phyloP scores from a whole-genome alignment of 1,139 yeast genomes.

The Sugiyamaella paludigena region DNA sequence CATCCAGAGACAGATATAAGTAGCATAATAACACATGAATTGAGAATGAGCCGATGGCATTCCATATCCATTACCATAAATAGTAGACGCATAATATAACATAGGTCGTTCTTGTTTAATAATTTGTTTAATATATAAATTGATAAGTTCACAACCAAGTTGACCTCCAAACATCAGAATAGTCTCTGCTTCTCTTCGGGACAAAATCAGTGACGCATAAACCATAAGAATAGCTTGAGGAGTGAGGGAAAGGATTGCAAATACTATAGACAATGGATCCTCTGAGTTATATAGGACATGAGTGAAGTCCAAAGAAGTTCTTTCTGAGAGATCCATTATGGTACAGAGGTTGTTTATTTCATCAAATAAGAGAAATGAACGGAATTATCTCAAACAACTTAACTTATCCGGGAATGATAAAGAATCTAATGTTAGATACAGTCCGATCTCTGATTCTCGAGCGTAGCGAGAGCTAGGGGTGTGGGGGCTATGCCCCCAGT shows the following conservation, averaged over 20 bases:
- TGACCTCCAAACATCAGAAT: constrained; percentile 85
- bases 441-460: too few relatives aligned
- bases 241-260: constrained; percentile 74
- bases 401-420: too few relatives aligned
- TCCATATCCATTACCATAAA: constrained; percentile 61
- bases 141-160: constrained; percentile 68
- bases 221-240: constrained; percentile 80
- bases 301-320: constrained; percentile 43
- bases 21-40: constrained; percentile 83
- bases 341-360: too few relatives aligned
- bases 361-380: too few relatives aligned
- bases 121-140: constrained; percentile 62
- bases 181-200: constrained; percentile 83
- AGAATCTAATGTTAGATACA: too few relatives aligned
- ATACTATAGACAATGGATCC: constrained; percentile 56
- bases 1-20: constrained; percentile 57
- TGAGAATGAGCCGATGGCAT: constrained; percentile 98
- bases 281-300: constrained; percentile 74
- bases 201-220: constrained; percentile 78
- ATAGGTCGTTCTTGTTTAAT: constrained; percentile 77
- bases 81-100: constrained; percentile 8
- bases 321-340: background rate
- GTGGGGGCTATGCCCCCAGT: too few relatives aligned
- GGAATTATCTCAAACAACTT: too few relatives aligned
- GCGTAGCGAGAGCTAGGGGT: too few relatives aligned